These are phyloP conservation scores for Boletus pseudo-olivaceus DNA, from an alignment of 768 basidiomycete species.

Conservation along the genomic window DNA sequence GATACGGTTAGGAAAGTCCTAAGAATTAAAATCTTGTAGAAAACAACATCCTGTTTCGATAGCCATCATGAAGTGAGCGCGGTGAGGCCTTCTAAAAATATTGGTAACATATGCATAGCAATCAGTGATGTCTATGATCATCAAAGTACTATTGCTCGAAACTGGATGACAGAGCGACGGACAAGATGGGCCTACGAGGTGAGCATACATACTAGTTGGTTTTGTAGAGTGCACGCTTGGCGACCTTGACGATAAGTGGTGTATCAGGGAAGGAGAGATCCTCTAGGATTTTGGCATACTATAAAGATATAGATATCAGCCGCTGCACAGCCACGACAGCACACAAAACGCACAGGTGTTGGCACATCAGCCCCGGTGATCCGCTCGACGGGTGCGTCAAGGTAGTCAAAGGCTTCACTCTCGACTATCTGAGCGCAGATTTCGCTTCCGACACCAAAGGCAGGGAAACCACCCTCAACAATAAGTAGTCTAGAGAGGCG, in stretches of 20 bases:
- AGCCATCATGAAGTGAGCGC: not conserved
- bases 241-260: conserved; percentile 86
- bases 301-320: conserved; percentile 12
- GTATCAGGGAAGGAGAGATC: conserved; percentile 92
- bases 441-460: conserved; percentile 97
- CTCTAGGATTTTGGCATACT: conserved; percentile 93
- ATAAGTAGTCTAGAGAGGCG: conserved; percentile 64
- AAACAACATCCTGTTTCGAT: not conserved
- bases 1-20: conserved; percentile 53
- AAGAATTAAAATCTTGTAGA: not conserved
- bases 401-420: conserved; percentile 96
- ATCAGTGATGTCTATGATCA: conserved; percentile 17
- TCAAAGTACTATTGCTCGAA: conserved; percentile 16
- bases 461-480: conserved; percentile 98
- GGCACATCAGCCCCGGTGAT: conserved; percentile 97
- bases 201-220: conserved; percentile 54
- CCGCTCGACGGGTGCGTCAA: conserved; percentile 97
- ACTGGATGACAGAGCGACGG: conserved; percentile 10
- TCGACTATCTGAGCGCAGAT: conserved; percentile 97
- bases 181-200: conserved; percentile 9
- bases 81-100: conserved; percentile 10
- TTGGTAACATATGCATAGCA: conserved; percentile 11
- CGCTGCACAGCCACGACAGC: conserved; percentile 5
- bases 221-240: conserved; percentile 89
- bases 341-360: conserved; percentile 69